phyloP scores from a whole-genome alignment of 768 basidiomycete genomes.

The Amanita subjunquillea region DNA sequence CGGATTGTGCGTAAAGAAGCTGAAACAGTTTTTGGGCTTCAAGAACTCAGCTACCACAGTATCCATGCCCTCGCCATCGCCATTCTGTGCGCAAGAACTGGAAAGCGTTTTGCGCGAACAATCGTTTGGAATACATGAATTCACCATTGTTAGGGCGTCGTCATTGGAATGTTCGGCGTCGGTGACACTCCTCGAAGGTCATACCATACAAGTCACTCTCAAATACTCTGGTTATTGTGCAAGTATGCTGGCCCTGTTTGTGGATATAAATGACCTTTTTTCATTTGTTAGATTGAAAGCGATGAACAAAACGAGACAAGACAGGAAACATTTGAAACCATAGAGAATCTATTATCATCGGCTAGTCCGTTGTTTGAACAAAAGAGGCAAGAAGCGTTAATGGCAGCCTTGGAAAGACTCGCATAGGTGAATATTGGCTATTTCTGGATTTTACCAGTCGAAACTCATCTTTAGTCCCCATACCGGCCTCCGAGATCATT shows the following conservation, averaged over 20 bases:
- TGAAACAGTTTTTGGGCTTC: background rate
- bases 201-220: constrained; percentile 32
- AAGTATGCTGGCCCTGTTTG: constrained; percentile 8
- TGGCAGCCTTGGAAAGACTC: constrained; percentile 37
- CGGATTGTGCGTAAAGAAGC: background rate
- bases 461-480: background rate
- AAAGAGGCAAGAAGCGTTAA: constrained; percentile 34
- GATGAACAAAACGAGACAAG: constrained; percentile 8
- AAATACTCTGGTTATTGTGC: constrained; percentile 50
- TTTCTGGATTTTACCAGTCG: background rate
- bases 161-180: constrained; percentile 39
- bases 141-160: constrained; percentile 27
- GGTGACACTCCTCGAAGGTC: constrained; percentile 49
- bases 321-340: constrained; percentile 36
- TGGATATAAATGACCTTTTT: background rate
- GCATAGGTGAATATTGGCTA: constrained; percentile 7
- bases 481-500: background rate
- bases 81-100: constrained; percentile 42
- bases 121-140: constrained; percentile 42
- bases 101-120: constrained; percentile 46
- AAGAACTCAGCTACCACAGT: constrained; percentile 4
- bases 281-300: background rate
- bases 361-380: constrained; percentile 44
- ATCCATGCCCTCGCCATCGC: constrained; percentile 12
- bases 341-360: constrained; percentile 47